phyloP scores from a whole-genome alignment of 352 stramenopile species.

The Globisporangium cylindrosporum region DNA sequence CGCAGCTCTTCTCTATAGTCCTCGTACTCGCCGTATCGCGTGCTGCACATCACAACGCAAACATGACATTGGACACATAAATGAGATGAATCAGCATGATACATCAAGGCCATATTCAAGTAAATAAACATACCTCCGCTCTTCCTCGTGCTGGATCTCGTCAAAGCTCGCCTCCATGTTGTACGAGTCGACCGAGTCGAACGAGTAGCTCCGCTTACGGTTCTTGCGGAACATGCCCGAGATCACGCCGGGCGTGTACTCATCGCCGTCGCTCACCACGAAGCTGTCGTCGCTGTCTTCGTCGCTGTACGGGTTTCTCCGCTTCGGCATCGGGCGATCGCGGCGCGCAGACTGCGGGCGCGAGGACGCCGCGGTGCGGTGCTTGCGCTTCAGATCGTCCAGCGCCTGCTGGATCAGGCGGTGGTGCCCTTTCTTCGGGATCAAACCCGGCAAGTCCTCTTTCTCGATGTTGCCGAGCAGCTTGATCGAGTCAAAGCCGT shows the following conservation, averaged over 20 bases:
- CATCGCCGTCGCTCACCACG: constrained; percentile 75
- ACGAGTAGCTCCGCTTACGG: constrained; percentile 69
- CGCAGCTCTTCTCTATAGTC: constrained; percentile 81
- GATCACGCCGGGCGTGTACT: constrained; percentile 75
- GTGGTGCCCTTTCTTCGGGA: constrained; percentile 84
- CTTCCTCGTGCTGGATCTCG: constrained; percentile 86
- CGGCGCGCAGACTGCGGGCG: constrained; percentile 28
- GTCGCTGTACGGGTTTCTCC: constrained; percentile 68
- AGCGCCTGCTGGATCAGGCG: constrained; percentile 79
- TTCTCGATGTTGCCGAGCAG: constrained; percentile 75
- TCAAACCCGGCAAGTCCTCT: constrained; percentile 58
- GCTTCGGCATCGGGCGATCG: constrained; percentile 21
- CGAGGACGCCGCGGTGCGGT: constrained; percentile 46
- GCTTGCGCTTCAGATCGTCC: constrained; percentile 70
- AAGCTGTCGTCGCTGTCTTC: constrained; percentile 89
- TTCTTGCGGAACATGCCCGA: constrained; percentile 77
- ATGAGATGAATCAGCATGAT: background rate
- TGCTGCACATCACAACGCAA: constrained; percentile 27
- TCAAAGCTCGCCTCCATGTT: constrained; percentile 86
- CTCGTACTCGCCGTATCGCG: constrained; percentile 78
- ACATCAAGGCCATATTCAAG: no score
- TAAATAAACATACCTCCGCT: constrained; percentile 50
- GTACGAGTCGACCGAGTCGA: constrained; percentile 76
- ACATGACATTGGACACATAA: background rate
- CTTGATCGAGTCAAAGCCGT: constrained; percentile 87